A percentile compares a stretch with the other conserved stretches of the same genome.
phyloP scores from a whole-genome alignment of 1,284 basidiomycete species.

The Porodaedalea pini region DNA sequence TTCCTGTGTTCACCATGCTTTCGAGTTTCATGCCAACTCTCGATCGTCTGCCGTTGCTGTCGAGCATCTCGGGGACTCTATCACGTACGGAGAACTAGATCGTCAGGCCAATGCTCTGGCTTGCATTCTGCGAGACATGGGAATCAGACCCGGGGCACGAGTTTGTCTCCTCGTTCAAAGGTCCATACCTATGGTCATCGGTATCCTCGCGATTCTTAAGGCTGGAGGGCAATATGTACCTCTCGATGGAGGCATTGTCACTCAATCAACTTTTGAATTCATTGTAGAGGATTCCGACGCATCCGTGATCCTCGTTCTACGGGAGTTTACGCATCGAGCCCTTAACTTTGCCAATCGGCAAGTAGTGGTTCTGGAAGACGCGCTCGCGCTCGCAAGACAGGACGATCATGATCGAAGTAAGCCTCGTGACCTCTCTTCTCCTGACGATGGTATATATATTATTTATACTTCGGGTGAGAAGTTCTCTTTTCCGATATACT shows the following conservation, averaged over 20 bases:
- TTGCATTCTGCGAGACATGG: constrained; percentile 38
- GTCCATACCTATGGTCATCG: constrained; percentile 51
- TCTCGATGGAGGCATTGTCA: constrained; percentile 53
- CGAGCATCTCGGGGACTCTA: constrained; percentile 44
- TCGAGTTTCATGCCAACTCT: constrained; percentile 41
- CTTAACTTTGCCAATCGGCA: constrained; percentile 24
- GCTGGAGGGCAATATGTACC: constrained; percentile 57
- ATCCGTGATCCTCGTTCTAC: constrained; percentile 41
- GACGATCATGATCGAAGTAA: constrained; percentile 31
- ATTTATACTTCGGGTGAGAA: constrained; percentile 58
- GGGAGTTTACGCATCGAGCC: constrained; percentile 45
- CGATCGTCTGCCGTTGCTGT: constrained; percentile 46
- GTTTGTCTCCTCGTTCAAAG: constrained; percentile 53
- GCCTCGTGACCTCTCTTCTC: constrained; percentile 37
- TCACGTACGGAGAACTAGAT: constrained; percentile 51
- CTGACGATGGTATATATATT: constrained; percentile 50
- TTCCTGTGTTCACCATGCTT: constrained; percentile 54
- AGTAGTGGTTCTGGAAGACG: constrained; percentile 44
- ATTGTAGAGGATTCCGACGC: constrained; percentile 48
- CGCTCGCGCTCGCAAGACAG: constrained; percentile 25
- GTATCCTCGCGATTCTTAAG: constrained; percentile 52
- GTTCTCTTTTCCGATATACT: not conserved
- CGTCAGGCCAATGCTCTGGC: constrained; percentile 47
- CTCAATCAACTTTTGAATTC: constrained; percentile 50
- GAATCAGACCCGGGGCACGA: constrained; percentile 46